Evolutionary conservation across 164 flowering plant genomes (phyloP), one percentile per base, ranked within the genome.

Genomic region (Nelumbo lutea): DNA sequence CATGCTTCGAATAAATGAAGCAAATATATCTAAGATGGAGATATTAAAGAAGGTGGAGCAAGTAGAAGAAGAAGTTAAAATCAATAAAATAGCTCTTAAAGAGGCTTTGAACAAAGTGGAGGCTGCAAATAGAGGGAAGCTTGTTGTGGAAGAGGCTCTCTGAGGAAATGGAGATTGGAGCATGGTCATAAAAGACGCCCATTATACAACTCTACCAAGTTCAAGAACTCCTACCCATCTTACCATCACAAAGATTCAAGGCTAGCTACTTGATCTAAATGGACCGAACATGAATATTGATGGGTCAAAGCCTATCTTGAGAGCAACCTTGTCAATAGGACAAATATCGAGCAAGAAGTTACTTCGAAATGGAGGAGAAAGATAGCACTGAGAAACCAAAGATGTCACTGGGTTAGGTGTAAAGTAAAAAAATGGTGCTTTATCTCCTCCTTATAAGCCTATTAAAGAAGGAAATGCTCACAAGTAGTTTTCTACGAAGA

Each of bases 391-490:
- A 67, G 59, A 89, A 75, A 51, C 70, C 75, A 2, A 89, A 86
- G 77, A 86, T 86, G 7, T 92, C 98, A 0, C 68, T 95, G 57
- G 96, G 85, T 64, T 91, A 95, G 67, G 87, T 95, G 89, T 88
- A 90, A 2, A 74, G 80, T 27, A 88, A 82, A 68, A 78, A 52
- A 74, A 58, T 68, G 81, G 44, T 14, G 83, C 71, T 61, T 4
- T 67, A 2, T 62, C 78, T 6, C 59, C 75, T 47, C 73, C 73
- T 41, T 13, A 9, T 70, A 79, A 68, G 76, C 57, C 61, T 53
- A 86, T 82, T 68, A 72, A 61, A 40, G 86, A 82, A 64, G 62
- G 15, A 42, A 64, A 45, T 38, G 50, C 44, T 64, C 75, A 73
- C 10, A 80, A 83, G 78, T 86, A 84, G 67, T 70, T 79, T 43